A percentile compares a stretch with the other conserved stretches of the same genome.
phyloP scores from a whole-genome alignment of 345 rosid species.

The Sisymbrium irio region DNA sequence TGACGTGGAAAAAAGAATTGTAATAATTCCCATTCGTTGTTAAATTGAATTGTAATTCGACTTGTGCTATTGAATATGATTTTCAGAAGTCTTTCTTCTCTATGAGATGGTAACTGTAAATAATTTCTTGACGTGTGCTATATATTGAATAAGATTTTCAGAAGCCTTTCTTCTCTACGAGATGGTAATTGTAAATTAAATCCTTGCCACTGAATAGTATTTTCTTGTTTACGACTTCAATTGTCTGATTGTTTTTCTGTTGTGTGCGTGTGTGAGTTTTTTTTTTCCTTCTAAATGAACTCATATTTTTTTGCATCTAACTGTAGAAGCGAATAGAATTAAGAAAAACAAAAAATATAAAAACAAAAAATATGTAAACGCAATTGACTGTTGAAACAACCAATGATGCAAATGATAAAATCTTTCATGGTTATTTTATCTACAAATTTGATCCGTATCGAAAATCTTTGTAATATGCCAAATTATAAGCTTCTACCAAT shows the following conservation, averaged over 20 bases:
- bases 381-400: no score
- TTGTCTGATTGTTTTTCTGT: background rate
- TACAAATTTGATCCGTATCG: no score
- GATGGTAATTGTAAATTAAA: background rate
- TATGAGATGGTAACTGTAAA: background rate
- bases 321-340: no score
- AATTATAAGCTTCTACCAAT: no score
- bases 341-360: no score
- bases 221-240: background rate
- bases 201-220: background rate
- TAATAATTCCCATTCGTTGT: slow-evolving; percentile 10
- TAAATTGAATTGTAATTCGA: slow-evolving; percentile 4
- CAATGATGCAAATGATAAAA: no score
- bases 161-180: background rate
- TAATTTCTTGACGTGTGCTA: background rate
- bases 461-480: no score
- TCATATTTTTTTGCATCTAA: no score
- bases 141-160: slow-evolving; percentile 12
- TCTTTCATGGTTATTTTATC: no score
- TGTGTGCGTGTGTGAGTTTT: no score
- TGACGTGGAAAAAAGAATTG: slow-evolving; percentile 7
- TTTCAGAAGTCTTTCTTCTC: background rate
- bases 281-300: no score
- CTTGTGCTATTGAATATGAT: background rate
- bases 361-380: no score